Evolutionary conservation across 2,329 filamentous ascomycete species (phyloP), one percentile per base, ranked within the genome.

Genomic region (Hysterium pulicare): DNA sequence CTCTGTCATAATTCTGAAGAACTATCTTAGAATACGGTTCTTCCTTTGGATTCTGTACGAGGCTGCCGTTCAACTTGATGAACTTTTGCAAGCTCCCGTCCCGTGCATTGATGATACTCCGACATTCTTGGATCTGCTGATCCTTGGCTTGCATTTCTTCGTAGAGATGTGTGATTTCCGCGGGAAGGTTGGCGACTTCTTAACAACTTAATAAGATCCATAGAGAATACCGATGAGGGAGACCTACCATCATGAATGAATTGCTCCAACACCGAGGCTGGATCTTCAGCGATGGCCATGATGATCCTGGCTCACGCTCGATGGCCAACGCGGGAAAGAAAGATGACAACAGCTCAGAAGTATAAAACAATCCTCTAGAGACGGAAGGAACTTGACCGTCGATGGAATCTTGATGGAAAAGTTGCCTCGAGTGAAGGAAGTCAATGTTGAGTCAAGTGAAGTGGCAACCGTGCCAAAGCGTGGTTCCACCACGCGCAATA

Each of bases 111-210:
- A 90, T 87, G 50, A 79, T 76, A 47, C 80, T 76, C 45, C 83
- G 73, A 61, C 84, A 83, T 36, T 87, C 82, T 58, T 80, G 74
- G 53, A 87, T 85, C 50, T 82, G 76, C 38, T 79, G 77, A 62
- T 94, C 87, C 66, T 90, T 91, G 62, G 87, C 84, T 59, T 82
- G 76, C 49, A 91, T 87, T 68, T 93, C 87, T 61, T 90, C 87
- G 58, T 90, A 84, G 48, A 91, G 77, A 70, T 90, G 90, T 16
- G 84, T 83, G 46, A 93, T 83, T 68, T 93, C 87, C 49, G 87
- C 85, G 48, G 87, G 87, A 21, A 91, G 75, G 58, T 93, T 93
- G 56, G 86, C 82, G 16, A 86, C 84, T 75, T 47, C 4, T 19
- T 4, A 34, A 32, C 28, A 39, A 13, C 23, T 22, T 33, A 16